A percentile compares a stretch with the other conserved stretches of the same genome.
phyloP scores from a whole-genome alignment of 495 filamentous ascomycete genomes.

The Apiosordaria backusii region DNA sequence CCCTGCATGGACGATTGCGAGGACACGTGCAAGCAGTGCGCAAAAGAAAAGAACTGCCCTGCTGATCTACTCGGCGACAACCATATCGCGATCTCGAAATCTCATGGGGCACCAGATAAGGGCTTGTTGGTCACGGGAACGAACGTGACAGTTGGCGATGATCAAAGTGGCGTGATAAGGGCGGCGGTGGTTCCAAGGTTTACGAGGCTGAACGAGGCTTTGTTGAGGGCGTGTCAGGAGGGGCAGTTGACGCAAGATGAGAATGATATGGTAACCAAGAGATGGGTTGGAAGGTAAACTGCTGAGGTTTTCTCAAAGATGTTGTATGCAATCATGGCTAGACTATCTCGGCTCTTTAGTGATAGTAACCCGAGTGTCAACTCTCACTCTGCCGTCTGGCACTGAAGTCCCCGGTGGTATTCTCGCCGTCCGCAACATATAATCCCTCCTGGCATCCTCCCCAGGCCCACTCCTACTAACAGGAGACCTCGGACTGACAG shows the following conservation, averaged over 20 bases:
- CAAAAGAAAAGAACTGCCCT: not conserved
- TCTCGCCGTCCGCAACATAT: not conserved
- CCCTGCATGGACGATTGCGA: not conserved
- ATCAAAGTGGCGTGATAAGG: not conserved
- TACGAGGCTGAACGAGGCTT: not conserved
- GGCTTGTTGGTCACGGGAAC: not conserved
- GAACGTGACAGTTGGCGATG: not conserved
- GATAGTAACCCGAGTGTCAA: conserved; percentile 14
- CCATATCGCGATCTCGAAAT: not conserved
- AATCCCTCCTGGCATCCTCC: conserved; percentile 6
- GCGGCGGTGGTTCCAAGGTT: not conserved
- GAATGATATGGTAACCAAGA: too few relatives aligned
- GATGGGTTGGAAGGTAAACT: too few relatives aligned
- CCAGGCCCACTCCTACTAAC: not conserved
- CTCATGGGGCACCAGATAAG: not conserved
- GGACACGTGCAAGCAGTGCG: not conserved
- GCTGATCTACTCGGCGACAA: not conserved
- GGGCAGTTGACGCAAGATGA: too few relatives aligned
- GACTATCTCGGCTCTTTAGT: not conserved
- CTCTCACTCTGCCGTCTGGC: conserved; percentile 10
- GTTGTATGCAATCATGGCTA: too few relatives aligned
- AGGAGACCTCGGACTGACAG: not conserved
- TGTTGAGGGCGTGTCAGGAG: not conserved
- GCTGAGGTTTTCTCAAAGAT: too few relatives aligned
- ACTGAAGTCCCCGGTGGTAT: not conserved